phyloP scores from a whole-genome alignment of 2,329 filamentous ascomycete species.

The Coleophoma eucalyptorum region DNA sequence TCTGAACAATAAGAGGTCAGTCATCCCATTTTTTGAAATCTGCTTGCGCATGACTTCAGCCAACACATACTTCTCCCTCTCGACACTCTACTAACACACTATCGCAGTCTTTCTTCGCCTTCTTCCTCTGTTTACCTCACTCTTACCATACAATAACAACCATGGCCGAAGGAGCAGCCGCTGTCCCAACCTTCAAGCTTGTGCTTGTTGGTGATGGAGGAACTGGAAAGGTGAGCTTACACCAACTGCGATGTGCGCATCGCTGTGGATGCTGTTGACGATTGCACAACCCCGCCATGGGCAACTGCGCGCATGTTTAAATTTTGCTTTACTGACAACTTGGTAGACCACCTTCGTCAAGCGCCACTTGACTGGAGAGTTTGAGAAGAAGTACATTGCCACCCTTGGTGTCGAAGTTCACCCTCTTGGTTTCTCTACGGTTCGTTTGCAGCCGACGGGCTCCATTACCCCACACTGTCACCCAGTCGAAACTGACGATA shows the following conservation, averaged over 20 bases:
- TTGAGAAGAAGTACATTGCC: conserved; percentile 99
- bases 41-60: not conserved
- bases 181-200: conserved; percentile 92
- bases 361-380: conserved; percentile 99
- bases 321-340: conserved; percentile 15
- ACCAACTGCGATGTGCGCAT: not conserved
- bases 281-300: conserved; percentile 15
- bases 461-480: conserved; percentile 14
- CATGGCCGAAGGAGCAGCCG: conserved; percentile 60
- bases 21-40: conserved; percentile 3
- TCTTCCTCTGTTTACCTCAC: conserved; percentile 20
- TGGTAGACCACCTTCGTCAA: conserved; percentile 98
- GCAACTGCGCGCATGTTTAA: conserved; percentile 13
- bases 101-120: not conserved
- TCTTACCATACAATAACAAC: conserved; percentile 23
- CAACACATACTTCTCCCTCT: not conserved
- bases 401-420: conserved; percentile 99
- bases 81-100: not conserved
- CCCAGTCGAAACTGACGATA: conserved; percentile 8
- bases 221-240: conserved; percentile 86
- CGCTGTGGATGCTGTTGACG: conserved; percentile 7
- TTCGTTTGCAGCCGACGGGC: conserved; percentile 50
- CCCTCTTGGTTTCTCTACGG: conserved; percentile 95
- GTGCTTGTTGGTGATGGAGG: conserved; percentile 99
- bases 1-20: conserved; percentile 21